These are phyloP conservation scores for Cutaneotrichosporon arboriforme DNA, from an alignment of 1,284 basidiomycete genomes.

Conservation along the genomic window DNA sequence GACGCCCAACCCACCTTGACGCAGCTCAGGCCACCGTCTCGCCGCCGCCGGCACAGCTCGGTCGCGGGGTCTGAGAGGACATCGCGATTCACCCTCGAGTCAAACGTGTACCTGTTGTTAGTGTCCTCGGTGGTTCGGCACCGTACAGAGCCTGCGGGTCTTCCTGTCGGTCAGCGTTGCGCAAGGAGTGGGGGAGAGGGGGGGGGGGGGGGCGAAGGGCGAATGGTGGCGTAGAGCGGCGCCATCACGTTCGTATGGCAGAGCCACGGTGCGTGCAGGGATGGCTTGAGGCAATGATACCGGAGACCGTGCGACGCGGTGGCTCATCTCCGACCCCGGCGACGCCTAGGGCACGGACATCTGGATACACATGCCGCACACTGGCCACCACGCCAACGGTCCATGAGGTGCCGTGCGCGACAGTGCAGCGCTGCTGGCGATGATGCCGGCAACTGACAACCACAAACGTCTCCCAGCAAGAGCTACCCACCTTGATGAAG, in stretches of 20 bases:
- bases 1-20: constrained; percentile 54
- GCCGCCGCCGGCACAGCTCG: constrained; percentile 58
- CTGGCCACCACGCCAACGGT: too few relatives aligned
- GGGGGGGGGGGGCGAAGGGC: background rate
- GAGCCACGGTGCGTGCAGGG: too few relatives aligned
- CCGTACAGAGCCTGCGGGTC: background rate
- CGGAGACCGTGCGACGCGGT: too few relatives aligned
- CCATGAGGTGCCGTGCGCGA: too few relatives aligned
- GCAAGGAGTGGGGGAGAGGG: background rate
- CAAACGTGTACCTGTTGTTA: constrained; percentile 34
- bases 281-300: too few relatives aligned
- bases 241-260: too few relatives aligned
- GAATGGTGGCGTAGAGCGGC: too few relatives aligned
- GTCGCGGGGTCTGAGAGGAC: constrained; percentile 50
- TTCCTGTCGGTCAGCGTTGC: background rate
- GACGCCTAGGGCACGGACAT: too few relatives aligned
- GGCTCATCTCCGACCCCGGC: too few relatives aligned
- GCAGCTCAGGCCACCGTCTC: constrained; percentile 55
- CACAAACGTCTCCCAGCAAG: background rate
- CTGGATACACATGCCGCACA: too few relatives aligned
- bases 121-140: background rate
- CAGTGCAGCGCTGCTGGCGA: too few relatives aligned
- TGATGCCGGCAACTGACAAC: background rate
- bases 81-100: constrained; percentile 47
- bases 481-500: constrained; percentile 35